These are phyloP conservation scores for Penicillium turbatum DNA, from an alignment of 495 filamentous ascomycete species.

Conservation along the genomic window DNA sequence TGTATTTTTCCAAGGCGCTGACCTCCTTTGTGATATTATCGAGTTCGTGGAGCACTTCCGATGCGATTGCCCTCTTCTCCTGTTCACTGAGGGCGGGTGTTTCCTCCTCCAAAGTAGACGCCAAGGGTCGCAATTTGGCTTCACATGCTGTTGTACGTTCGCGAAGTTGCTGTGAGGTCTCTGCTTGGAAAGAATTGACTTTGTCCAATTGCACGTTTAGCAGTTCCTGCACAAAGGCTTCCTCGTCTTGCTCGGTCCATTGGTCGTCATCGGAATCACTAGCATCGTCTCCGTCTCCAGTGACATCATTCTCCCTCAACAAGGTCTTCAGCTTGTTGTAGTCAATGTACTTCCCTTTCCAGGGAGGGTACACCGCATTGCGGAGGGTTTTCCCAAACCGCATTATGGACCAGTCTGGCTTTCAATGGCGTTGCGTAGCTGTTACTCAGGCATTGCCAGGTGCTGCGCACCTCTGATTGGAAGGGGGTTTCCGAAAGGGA, in stretches of 20 bases:
- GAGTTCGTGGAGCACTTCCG: conserved; percentile 70
- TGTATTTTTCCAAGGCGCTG: conserved; percentile 90
- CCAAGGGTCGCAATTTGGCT: conserved; percentile 46
- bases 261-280: conserved; percentile 46
- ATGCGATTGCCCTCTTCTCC: conserved; percentile 51
- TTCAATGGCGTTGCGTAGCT: conserved; percentile 6
- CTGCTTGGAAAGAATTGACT: conserved; percentile 81
- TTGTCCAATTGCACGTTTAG: conserved; percentile 94
- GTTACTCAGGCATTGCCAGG: not conserved
- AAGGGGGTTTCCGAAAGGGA: not conserved
- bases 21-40: conserved; percentile 86
- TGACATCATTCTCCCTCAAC: conserved; percentile 63
- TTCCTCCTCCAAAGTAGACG: conserved; percentile 29
- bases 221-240: conserved; percentile 86
- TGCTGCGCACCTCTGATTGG: conserved; percentile 4
- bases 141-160: conserved; percentile 59
- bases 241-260: conserved; percentile 97
- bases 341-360: conserved; percentile 91
- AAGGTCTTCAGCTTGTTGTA: conserved; percentile 88
- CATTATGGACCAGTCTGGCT: conserved; percentile 52
- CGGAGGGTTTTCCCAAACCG: conserved; percentile 86
- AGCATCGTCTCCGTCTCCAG: conserved; percentile 40
- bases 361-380: conserved; percentile 76
- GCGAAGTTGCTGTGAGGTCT: conserved; percentile 66
- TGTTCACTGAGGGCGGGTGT: conserved; percentile 30